These are phyloP conservation scores for Tinospora cordifolia DNA, from an alignment of 164 flowering plant species.

Conservation along the genomic window DNA sequence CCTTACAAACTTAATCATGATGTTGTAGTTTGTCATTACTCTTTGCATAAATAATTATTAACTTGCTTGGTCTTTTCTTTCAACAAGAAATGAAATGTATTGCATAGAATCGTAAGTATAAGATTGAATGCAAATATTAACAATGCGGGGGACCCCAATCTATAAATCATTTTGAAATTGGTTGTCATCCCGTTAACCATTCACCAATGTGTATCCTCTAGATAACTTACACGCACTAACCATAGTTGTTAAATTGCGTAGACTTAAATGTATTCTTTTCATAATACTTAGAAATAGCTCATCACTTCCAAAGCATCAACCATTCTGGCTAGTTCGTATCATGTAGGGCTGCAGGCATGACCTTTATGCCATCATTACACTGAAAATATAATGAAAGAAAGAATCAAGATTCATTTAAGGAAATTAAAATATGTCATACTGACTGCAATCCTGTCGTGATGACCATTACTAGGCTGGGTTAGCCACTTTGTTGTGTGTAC, in stretches of 20 bases:
- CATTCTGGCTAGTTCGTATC: background rate
- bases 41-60: background rate
- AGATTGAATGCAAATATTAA: too few relatives aligned
- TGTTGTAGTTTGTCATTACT: background rate
- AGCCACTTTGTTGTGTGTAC: too few relatives aligned
- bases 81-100: too few relatives aligned
- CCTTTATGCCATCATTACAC: background rate
- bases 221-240: too few relatives aligned
- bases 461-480: background rate
- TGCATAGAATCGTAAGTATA: too few relatives aligned
- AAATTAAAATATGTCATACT: background rate
- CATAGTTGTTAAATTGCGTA: slow-evolving; percentile 1
- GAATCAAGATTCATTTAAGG: background rate
- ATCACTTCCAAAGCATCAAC: background rate
- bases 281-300: background rate
- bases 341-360: background rate
- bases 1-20: background rate
- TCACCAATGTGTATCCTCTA: too few relatives aligned
- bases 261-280: background rate
- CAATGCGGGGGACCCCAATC: too few relatives aligned
- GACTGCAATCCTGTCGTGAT: too few relatives aligned
- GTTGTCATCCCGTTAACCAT: too few relatives aligned
- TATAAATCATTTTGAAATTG: too few relatives aligned
- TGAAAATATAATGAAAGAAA: background rate
- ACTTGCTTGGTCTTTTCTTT: too few relatives aligned